These are phyloP conservation scores for Trapa bicornis DNA, from an alignment of 345 rosid genomes.

Conservation along the genomic window DNA sequence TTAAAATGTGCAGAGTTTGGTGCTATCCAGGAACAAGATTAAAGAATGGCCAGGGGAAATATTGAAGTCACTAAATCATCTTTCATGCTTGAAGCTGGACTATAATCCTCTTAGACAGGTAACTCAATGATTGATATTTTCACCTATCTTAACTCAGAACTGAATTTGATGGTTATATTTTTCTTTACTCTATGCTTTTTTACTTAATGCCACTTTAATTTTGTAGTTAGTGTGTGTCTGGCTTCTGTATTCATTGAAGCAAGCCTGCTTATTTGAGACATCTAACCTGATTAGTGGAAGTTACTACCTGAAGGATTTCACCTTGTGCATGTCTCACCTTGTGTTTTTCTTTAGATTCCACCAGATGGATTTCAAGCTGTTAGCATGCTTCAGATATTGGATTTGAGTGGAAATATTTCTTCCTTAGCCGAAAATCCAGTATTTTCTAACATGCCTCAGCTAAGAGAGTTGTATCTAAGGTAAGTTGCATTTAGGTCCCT, in stretches of 20 bases:
- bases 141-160: background rate
- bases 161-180: background rate
- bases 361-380: conserved; percentile 63
- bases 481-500: conserved; percentile 10
- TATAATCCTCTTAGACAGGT: conserved; percentile 67
- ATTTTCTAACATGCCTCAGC: conserved; percentile 51
- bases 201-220: background rate
- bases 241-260: background rate
- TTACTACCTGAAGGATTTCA: background rate
- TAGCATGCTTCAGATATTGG: conserved; percentile 59
- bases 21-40: conserved; percentile 69
- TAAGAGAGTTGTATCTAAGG: conserved; percentile 88
- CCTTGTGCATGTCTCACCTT: background rate
- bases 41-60: conserved; percentile 68
- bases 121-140: conserved; percentile 8
- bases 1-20: conserved; percentile 39
- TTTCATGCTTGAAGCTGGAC: conserved; percentile 74
- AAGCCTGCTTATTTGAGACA: background rate
- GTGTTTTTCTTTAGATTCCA: conserved; percentile 42
- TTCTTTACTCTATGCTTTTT: background rate
- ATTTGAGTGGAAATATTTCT: conserved; percentile 63
- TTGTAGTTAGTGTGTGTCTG: background rate
- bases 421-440: conserved; percentile 40
- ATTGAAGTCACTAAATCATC: conserved; percentile 52
- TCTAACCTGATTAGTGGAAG: background rate